These are phyloP conservation scores for Malus hybrid DNA, from an alignment of 331 rosid species.

Conservation along the genomic window DNA sequence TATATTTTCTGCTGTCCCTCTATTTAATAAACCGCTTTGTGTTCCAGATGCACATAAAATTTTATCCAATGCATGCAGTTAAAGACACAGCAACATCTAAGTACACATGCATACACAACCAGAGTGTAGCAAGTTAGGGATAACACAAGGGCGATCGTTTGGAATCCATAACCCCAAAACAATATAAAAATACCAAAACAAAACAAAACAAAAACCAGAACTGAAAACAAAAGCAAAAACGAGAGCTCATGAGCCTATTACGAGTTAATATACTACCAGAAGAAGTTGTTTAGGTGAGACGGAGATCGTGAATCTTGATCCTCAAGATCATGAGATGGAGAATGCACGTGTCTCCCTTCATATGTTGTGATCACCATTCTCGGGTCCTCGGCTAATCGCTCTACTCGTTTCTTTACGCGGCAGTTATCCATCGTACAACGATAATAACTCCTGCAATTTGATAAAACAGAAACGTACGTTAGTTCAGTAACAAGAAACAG, in stretches of 20 bases:
- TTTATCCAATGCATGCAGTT: too few species aligned
- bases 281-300: constrained; percentile 45
- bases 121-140: not conserved
- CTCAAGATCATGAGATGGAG: constrained; percentile 61
- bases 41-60: too few species aligned
- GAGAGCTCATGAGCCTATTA: not conserved
- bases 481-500: too few species aligned
- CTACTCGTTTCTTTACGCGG: constrained; percentile 86
- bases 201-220: not conserved
- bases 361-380: constrained; percentile 97
- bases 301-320: constrained; percentile 38
- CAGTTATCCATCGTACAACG: constrained; percentile 87
- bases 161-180: too few species aligned
- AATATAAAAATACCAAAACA: too few species aligned
- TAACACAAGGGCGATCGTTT: too few species aligned
- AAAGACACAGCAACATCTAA: too few species aligned
- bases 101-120: not conserved
- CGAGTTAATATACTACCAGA: constrained; percentile 36
- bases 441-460: constrained; percentile 62
- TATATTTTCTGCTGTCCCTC: too few species aligned
- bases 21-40: too few species aligned
- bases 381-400: constrained; percentile 84
- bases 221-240: not conserved
- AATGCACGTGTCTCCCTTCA: constrained; percentile 83
- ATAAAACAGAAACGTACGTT: too few species aligned